phyloP scores from a whole-genome alignment of 1,284 basidiomycete genomes.

The Ceratobasidium sp. region DNA sequence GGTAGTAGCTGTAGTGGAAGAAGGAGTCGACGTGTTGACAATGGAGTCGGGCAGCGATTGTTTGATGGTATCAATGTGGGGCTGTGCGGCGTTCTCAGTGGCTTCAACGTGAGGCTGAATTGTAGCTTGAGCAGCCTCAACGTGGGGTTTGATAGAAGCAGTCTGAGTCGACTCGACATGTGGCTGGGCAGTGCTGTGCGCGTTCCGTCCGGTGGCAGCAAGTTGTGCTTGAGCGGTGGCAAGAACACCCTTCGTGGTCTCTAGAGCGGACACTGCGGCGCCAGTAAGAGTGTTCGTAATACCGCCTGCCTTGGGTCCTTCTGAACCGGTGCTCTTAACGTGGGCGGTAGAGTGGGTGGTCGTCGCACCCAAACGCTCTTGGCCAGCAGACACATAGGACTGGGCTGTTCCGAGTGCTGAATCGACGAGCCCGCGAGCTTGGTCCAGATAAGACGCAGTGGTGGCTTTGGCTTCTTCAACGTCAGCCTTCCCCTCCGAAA shows the following conservation, averaged over 20 bases:
- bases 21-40: slow-evolving; percentile 17
- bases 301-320: slow-evolving; percentile 29
- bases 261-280: slow-evolving; percentile 40
- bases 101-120: slow-evolving; percentile 18
- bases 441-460: slow-evolving; percentile 38
- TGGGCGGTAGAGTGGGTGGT: slow-evolving; percentile 39
- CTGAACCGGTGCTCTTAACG: slow-evolving; percentile 23
- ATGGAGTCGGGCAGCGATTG: slow-evolving; percentile 3
- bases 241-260: slow-evolving; percentile 40
- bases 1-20: slow-evolving; percentile 3
- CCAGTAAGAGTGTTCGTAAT: slow-evolving; percentile 39
- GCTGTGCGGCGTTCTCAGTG: slow-evolving; percentile 33
- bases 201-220: slow-evolving; percentile 15
- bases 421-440: slow-evolving; percentile 42
- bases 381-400: slow-evolving; percentile 41
- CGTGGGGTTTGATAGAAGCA: slow-evolving; percentile 1
- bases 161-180: slow-evolving; percentile 29
- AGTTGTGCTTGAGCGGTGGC: slow-evolving; percentile 42
- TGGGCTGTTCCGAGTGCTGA: slow-evolving; percentile 41
- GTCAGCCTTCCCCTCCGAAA: slow-evolving; percentile 44
- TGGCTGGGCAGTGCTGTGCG: slow-evolving; percentile 15
- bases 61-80: slow-evolving; percentile 26
- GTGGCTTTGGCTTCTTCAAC: slow-evolving; percentile 44
- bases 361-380: slow-evolving; percentile 43
- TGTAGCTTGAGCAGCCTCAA: slow-evolving; percentile 4